Conservation (phyloP, 257 asterid species). For the Salvia rosmarinus region DNA sequence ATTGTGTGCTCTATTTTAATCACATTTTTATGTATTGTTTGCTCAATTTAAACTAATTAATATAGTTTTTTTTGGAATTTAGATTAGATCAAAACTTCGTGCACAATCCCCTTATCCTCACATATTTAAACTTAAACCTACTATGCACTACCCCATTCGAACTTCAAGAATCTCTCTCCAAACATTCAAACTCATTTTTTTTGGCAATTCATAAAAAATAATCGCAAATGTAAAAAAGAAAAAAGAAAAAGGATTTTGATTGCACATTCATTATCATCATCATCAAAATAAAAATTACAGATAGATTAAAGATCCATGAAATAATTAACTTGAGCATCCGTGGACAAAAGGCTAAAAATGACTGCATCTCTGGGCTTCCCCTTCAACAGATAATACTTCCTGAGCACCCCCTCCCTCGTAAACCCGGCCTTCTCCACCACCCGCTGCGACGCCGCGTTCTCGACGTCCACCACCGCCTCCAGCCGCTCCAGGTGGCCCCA, state of each 20-base stretch:
- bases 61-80: no score
- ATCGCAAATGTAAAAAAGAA: no score
- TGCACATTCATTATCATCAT: not conserved
- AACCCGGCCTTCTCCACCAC: slow-evolving; percentile 85
- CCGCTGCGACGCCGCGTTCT: slow-evolving; percentile 74
- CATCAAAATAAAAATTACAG: not conserved
- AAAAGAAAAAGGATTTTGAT: not conserved
- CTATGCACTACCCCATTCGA: no score
- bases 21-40: no score
- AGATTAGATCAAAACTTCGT: no score
- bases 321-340: slow-evolving; percentile 46
- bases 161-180: no score
- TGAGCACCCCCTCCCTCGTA: slow-evolving; percentile 64
- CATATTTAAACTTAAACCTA: no score
- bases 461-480: slow-evolving; percentile 75
- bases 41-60: no score
- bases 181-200: no score
- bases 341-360: slow-evolving; percentile 65
- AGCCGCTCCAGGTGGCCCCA: slow-evolving; percentile 76
- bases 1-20: no score
- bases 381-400: slow-evolving; percentile 64
- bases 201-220: no score
- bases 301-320: slow-evolving; percentile 29
- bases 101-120: no score
- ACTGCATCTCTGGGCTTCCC: slow-evolving; percentile 63